Evolutionary conservation across 2,329 filamentous ascomycete species (phyloP).

Genomic region (Cytospora paraplurivora): DNA sequence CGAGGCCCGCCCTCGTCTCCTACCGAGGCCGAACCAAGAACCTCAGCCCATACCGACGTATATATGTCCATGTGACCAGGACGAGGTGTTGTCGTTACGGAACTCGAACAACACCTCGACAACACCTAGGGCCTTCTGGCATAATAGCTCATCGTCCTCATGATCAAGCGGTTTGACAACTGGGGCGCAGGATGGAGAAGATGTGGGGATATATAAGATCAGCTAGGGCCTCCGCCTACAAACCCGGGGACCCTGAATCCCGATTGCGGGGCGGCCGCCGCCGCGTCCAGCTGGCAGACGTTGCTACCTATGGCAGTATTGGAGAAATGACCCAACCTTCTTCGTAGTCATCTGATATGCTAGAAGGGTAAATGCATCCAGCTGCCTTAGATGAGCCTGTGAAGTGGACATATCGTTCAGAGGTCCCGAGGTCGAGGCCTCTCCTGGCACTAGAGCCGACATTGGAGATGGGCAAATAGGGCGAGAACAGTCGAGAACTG

Average conservation of each 20-base stretch:
- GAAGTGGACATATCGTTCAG: not conserved
- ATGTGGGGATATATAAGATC: not conserved
- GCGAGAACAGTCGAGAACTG: not conserved
- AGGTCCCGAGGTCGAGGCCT: too few relatives aligned
- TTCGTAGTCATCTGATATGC: not conserved
- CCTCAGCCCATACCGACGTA: not conserved
- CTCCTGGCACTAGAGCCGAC: too few relatives aligned
- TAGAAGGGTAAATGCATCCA: not conserved
- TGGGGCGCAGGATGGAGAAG: not conserved
- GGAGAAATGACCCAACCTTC: too few relatives aligned
- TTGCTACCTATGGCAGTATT: too few relatives aligned
- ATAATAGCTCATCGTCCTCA: too few relatives aligned
- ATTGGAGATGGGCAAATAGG: not conserved
- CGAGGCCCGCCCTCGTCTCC: not conserved
- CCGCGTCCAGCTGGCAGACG: not conserved
- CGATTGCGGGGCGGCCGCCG: not conserved
- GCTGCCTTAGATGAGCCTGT: not conserved
- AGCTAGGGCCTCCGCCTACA: not conserved
- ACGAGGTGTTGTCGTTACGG: not conserved
- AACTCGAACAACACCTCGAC: not conserved
- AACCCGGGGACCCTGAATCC: not conserved
- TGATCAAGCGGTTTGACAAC: too few relatives aligned
- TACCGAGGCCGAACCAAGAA: not conserved
- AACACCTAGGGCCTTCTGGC: too few relatives aligned
- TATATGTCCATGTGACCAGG: not conserved